A percentile compares a stretch with the other conserved stretches of the same genome.
Conservation (phyloP, 2,329 filamentous ascomycete species). For the Teratosphaeria viscida region DNA sequence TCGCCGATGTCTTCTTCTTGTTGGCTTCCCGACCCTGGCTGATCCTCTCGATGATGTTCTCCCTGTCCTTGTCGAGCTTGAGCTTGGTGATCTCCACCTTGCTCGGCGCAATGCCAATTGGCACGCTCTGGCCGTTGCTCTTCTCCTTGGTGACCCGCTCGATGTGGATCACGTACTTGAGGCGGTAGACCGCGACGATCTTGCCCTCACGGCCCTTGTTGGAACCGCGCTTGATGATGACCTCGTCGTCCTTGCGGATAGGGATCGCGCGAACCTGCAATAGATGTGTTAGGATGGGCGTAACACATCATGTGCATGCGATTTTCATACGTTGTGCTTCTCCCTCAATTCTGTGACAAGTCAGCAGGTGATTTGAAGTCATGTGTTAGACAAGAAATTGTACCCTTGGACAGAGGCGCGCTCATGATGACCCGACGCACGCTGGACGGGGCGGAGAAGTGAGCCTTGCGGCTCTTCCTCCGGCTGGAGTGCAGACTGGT, state of each 20-base stretch:
- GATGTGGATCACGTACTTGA: constrained; percentile 96
- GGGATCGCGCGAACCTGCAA: constrained; percentile 82
- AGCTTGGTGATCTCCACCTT: constrained; percentile 98
- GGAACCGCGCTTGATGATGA: constrained; percentile 79
- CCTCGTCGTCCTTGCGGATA: constrained; percentile 80
- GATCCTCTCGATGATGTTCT: constrained; percentile 79
- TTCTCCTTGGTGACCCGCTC: constrained; percentile 97
- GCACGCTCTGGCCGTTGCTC: constrained; percentile 90
- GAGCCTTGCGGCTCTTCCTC: constrained; percentile 97
- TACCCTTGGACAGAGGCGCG: constrained; percentile 78
- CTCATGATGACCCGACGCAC: constrained; percentile 95
- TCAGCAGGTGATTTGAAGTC: constrained; percentile 13
- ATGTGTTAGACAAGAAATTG: not conserved
- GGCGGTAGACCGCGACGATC: constrained; percentile 92
- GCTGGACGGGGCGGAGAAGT: constrained; percentile 92
- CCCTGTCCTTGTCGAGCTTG: constrained; percentile 93
- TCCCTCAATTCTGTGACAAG: constrained; percentile 61
- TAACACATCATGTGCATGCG: constrained; percentile 8
- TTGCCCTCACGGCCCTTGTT: constrained; percentile 99
- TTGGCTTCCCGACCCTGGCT: constrained; percentile 63
- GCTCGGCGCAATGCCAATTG: constrained; percentile 86
- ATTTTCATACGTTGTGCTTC: constrained; percentile 77
- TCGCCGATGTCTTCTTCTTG: constrained; percentile 48
- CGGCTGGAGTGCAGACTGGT: constrained; percentile 64
- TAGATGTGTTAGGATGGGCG: constrained; percentile 9